Conservation (phyloP, 163 green algal species). For the Picocystis sp. region DNA sequence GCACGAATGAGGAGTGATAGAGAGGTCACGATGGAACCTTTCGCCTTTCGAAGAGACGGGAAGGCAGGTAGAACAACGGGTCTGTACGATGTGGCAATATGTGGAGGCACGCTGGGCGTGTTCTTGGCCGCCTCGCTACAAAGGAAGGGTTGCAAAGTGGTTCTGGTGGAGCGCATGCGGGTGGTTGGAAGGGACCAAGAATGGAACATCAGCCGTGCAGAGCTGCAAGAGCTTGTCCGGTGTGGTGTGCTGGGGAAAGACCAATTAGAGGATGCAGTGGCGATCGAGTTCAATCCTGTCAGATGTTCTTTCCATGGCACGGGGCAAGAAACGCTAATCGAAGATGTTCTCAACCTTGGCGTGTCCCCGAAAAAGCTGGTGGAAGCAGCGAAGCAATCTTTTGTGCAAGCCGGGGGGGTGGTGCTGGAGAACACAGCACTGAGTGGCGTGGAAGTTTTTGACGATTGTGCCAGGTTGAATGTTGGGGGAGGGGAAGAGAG, state of each 20-base stretch:
- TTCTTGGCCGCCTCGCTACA: conserved; percentile 55
- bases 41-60: too few species aligned
- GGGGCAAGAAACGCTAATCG: conserved; percentile 46
- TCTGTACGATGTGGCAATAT: conserved; percentile 66
- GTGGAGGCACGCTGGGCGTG: conserved; percentile 78
- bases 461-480: conserved; percentile 25
- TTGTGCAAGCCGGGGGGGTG: conserved; percentile 40
- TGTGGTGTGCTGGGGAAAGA: conserved; percentile 36
- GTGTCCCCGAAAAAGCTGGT: conserved; percentile 42
- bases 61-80: neutral
- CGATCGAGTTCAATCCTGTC: conserved; percentile 71
- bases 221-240: conserved; percentile 46
- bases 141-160: conserved; percentile 30
- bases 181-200: conserved; percentile 35
- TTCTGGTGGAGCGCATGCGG: neutral
- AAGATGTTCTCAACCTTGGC: conserved; percentile 80
- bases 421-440: conserved; percentile 39
- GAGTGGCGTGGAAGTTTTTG: conserved; percentile 32
- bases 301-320: conserved; percentile 39
- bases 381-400: conserved; percentile 16
- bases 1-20: too few species aligned
- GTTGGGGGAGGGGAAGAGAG: conserved; percentile 6
- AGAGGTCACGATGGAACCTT: too few species aligned
- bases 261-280: conserved; percentile 40
- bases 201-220: conserved; percentile 77